Percentiles rank a stretch among this genome's conserved stretches.
phyloP scores from a whole-genome alignment of 331 rosid species.

The Rosa hybrid region DNA sequence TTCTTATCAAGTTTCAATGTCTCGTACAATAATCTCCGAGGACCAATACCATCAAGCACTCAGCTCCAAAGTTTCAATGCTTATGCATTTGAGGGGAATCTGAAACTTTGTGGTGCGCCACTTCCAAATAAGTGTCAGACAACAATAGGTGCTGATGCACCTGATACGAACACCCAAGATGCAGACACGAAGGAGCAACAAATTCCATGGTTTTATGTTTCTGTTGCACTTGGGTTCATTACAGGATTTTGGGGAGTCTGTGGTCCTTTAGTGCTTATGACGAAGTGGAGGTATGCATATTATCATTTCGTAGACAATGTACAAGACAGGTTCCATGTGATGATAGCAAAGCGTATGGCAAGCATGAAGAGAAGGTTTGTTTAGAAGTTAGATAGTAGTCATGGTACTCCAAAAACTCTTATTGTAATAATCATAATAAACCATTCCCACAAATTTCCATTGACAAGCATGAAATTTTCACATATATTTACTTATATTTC shows the following conservation, averaged over 20 bases:
- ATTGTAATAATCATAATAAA: not conserved
- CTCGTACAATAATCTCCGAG: too few species aligned
- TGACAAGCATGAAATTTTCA: not conserved
- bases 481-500: not conserved
- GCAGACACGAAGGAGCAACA: not conserved
- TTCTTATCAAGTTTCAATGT: too few species aligned
- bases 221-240: not conserved
- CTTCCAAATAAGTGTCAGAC: too few species aligned
- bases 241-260: not conserved
- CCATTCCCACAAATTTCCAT: not conserved
- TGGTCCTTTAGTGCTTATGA: not conserved
- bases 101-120: not conserved
- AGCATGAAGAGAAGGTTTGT: not conserved
- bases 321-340: not conserved
- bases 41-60: not conserved
- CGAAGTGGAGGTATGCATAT: not conserved
- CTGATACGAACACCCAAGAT: too few species aligned
- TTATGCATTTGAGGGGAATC: not conserved
- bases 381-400: not conserved
- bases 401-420: too few species aligned
- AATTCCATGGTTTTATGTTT: not conserved
- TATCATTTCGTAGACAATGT: not conserved
- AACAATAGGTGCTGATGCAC: too few species aligned
- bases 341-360: too few species aligned
- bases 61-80: not conserved